Evolutionary conservation across 768 basidiomycete genomes (phyloP).

Genomic region (Floccularia luteovirens): DNA sequence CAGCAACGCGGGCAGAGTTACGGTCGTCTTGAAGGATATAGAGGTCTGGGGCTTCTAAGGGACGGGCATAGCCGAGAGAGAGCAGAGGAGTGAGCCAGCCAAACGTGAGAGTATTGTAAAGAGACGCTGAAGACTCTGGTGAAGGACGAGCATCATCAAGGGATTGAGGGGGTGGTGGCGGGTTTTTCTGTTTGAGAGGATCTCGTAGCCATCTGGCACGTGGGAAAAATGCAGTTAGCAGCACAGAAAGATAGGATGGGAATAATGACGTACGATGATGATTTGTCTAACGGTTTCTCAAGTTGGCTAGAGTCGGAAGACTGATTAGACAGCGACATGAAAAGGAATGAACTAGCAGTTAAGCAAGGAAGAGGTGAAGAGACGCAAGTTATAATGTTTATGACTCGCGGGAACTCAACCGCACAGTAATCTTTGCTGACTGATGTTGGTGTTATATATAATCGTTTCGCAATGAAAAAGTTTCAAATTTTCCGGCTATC

Average conservation of each 20-base stretch:
- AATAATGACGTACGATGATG: constrained; percentile 1
- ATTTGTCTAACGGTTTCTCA: background rate
- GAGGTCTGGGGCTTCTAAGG: constrained; percentile 74
- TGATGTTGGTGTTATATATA: no score
- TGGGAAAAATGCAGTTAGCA: background rate
- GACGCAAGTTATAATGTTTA: no score
- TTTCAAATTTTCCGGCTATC: no score
- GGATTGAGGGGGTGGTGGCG: constrained; percentile 39
- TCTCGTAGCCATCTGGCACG: constrained; percentile 25
- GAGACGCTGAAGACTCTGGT: constrained; percentile 60
- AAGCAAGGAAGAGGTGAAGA: no score
- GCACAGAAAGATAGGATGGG: background rate
- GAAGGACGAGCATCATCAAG: constrained; percentile 53
- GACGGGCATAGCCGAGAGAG: constrained; percentile 68
- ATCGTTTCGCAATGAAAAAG: no score
- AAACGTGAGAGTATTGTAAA: constrained; percentile 57
- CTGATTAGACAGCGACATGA: no score
- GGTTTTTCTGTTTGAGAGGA: constrained; percentile 30
- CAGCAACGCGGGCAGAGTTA: constrained; percentile 51
- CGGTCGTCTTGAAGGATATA: constrained; percentile 68
- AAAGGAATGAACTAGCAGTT: no score
- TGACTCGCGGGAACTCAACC: no score
- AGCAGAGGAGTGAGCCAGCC: constrained; percentile 72
- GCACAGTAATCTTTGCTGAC: no score
- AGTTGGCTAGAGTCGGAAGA: background rate